A percentile compares a stretch with the other conserved stretches of the same genome.
Conservation (phyloP, 768 basidiomycete genomes). For the Panus rudis region DNA sequence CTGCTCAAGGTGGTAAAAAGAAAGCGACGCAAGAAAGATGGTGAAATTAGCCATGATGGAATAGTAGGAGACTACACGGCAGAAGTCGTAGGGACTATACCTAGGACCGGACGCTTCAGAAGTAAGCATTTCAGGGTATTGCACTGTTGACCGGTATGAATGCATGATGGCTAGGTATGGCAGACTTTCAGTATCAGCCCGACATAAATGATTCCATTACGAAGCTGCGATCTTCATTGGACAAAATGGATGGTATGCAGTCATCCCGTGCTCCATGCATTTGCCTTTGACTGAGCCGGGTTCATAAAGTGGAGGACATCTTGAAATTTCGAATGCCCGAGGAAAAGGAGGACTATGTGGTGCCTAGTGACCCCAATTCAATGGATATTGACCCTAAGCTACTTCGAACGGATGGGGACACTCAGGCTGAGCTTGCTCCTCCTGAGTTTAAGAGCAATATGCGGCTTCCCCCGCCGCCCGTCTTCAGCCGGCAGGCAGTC, state of each 20-base stretch:
- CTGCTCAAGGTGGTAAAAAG: constrained; percentile 77
- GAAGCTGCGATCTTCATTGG: constrained; percentile 66
- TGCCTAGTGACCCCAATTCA: constrained; percentile 24
- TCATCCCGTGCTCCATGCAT: constrained; percentile 1
- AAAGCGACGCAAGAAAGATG: constrained; percentile 37
- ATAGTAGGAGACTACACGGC: constrained; percentile 64
- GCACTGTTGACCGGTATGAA: background rate
- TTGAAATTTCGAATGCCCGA: constrained; percentile 60
- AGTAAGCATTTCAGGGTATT: constrained; percentile 44
- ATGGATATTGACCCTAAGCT: constrained; percentile 49
- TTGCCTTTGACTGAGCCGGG: constrained; percentile 1
- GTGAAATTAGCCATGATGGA: constrained; percentile 26
- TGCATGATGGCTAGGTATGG: constrained; percentile 58
- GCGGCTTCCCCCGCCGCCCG: constrained; percentile 78
- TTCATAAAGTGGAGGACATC: constrained; percentile 59
- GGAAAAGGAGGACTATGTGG: constrained; percentile 58
- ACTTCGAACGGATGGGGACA: constrained; percentile 6
- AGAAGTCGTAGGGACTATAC: constrained; percentile 65
- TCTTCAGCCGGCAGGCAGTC: constrained; percentile 78
- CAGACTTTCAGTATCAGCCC: constrained; percentile 87
- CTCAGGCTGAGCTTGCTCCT: background rate
- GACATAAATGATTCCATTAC: constrained; percentile 63
- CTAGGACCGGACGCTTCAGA: constrained; percentile 84
- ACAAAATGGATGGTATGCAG: constrained; percentile 67
- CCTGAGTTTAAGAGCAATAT: constrained; percentile 44